A percentile compares a stretch with the other conserved stretches of the same genome.
These are phyloP conservation scores for Fusarium sp. DNA, from an alignment of 2,329 filamentous ascomycete genomes.

Conservation along the genomic window DNA sequence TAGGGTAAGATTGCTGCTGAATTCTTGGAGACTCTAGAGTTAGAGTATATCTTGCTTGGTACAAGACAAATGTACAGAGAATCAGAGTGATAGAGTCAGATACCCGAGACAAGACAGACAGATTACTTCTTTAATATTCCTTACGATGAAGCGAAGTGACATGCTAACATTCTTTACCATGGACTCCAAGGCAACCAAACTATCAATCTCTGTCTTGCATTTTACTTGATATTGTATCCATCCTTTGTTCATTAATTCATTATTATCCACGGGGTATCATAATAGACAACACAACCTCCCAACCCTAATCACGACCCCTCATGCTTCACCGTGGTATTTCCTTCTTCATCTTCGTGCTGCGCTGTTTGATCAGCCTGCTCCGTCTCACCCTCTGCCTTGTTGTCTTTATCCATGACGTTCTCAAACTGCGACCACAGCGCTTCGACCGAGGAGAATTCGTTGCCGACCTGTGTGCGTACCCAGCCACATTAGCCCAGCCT, in stretches of 20 bases:
- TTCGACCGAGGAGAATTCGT: slow-evolving; percentile 97
- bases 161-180: not conserved
- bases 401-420: slow-evolving; percentile 87
- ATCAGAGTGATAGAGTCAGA: not conserved
- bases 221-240: not conserved
- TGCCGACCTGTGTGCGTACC: slow-evolving; percentile 80
- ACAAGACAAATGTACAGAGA: not conserved
- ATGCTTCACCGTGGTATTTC: slow-evolving; percentile 26
- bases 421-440: slow-evolving; percentile 98
- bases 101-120: not conserved
- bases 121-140: not conserved
- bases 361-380: slow-evolving; percentile 41
- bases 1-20: not conserved
- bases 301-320: slow-evolving; percentile 28
- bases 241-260: slow-evolving; percentile 24
- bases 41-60: not conserved
- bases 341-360: slow-evolving; percentile 25
- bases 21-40: slow-evolving; percentile 1
- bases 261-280: slow-evolving; percentile 40
- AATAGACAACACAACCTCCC: slow-evolving; percentile 1
- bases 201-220: too few species aligned
- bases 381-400: slow-evolving; percentile 35
- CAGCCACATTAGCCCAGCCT: not conserved
- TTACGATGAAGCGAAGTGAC: not conserved
- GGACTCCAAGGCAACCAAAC: not conserved